A percentile compares a stretch with the other conserved stretches of the same genome.
These are phyloP conservation scores for Mycena polygramma DNA, from an alignment of 768 basidiomycete species.

Conservation along the genomic window DNA sequence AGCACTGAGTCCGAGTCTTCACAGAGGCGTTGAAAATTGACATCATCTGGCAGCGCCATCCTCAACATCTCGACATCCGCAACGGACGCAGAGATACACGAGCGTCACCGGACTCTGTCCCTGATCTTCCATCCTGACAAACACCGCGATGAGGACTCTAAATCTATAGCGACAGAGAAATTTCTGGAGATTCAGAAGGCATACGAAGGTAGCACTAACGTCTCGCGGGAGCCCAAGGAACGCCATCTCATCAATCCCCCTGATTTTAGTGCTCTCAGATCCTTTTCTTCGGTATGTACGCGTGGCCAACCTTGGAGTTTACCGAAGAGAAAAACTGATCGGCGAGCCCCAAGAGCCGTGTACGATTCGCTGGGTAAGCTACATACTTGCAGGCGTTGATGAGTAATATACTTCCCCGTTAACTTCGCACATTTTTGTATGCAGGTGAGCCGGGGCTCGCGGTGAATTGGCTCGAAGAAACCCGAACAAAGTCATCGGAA, in stretches of 20 bases:
- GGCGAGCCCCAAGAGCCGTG: constrained; percentile 23
- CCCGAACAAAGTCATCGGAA: constrained; percentile 19
- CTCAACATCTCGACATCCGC: constrained; percentile 79
- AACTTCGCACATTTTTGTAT: constrained; percentile 25
- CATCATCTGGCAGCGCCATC: constrained; percentile 62
- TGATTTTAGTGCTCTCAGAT: constrained; percentile 73
- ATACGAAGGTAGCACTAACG: constrained; percentile 70
- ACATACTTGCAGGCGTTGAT: constrained; percentile 14
- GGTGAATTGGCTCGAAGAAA: constrained; percentile 35
- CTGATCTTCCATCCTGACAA: constrained; percentile 90
- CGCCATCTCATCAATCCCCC: constrained; percentile 10
- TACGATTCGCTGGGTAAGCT: constrained; percentile 36
- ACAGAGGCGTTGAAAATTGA: background rate
- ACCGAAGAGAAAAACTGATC: constrained; percentile 32
- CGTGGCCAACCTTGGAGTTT: background rate
- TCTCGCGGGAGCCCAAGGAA: constrained; percentile 26
- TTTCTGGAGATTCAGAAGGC: constrained; percentile 87
- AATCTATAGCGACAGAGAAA: constrained; percentile 70
- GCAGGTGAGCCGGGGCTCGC: constrained; percentile 27
- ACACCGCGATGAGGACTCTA: constrained; percentile 69
- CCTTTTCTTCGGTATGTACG: constrained; percentile 71
- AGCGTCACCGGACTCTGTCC: constrained; percentile 78
- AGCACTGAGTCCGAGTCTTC: constrained; percentile 20
- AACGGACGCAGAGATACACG: constrained; percentile 77
- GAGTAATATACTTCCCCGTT: constrained; percentile 27